Evolutionary conservation across 1,284 basidiomycete genomes (phyloP).

Genomic region (Cryptococcus floricola): DNA sequence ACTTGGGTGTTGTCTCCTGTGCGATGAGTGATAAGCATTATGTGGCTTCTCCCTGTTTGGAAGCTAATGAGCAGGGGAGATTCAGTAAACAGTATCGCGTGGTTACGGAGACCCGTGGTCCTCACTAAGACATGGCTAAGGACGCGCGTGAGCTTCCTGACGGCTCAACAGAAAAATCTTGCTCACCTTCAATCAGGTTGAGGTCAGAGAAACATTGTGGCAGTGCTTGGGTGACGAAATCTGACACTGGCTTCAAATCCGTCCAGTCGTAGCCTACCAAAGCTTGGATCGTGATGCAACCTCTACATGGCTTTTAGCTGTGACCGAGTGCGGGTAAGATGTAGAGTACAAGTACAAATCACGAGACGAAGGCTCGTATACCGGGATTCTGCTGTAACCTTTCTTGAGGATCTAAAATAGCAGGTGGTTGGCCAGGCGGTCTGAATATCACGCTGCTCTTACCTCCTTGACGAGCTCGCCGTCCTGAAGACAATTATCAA

Average conservation of each 20-base stretch:
- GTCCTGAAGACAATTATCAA: constrained; percentile 26
- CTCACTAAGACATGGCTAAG: constrained; percentile 31
- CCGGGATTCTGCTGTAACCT: constrained; percentile 79
- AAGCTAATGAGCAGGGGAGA: constrained; percentile 49
- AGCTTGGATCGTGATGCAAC: constrained; percentile 15
- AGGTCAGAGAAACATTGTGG: constrained; percentile 57
- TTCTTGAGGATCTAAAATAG: constrained; percentile 23
- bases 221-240: constrained; percentile 66
- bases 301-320: constrained; percentile 6
- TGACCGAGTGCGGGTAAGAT: background rate
- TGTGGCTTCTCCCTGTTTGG: constrained; percentile 88
- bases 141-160: background rate
- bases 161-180: background rate
- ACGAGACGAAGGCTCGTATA: constrained; percentile 69
- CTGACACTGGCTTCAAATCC: constrained; percentile 65
- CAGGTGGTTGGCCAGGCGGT: background rate
- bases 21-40: constrained; percentile 74
- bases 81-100: background rate
- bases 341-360: constrained; percentile 37
- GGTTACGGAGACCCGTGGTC: background rate
- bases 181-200: constrained; percentile 51
- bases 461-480: constrained; percentile 67
- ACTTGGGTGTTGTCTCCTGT: constrained; percentile 73
- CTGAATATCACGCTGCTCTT: constrained; percentile 22
- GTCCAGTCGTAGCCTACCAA: constrained; percentile 82